Evolutionary conservation across 2,329 filamentous ascomycete genomes (phyloP).

Genomic region (Calonectria multiphialidica): DNA sequence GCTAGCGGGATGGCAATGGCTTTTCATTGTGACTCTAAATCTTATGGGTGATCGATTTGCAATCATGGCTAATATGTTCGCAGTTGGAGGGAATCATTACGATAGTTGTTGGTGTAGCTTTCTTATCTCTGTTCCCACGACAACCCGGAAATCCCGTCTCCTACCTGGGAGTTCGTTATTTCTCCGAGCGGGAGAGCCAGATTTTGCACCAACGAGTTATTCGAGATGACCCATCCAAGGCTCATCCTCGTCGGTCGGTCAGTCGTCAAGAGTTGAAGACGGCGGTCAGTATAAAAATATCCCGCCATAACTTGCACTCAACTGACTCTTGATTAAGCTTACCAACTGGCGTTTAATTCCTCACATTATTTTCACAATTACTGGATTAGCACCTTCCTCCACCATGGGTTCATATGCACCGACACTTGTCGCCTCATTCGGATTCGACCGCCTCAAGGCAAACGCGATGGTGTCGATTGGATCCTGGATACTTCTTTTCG

Average conservation of each 20-base stretch:
- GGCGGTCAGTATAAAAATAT: not conserved
- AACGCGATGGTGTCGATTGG: not conserved
- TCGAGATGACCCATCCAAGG: not conserved
- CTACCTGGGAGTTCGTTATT: not conserved
- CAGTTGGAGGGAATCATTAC: not conserved
- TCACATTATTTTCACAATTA: not conserved
- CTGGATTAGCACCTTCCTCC: not conserved
- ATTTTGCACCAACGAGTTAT: not conserved
- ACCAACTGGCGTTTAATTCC: not conserved
- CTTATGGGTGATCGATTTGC: fast-evolving
- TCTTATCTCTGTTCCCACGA: not conserved
- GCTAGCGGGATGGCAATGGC: not conserved
- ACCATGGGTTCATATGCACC: not conserved
- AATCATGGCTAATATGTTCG: not conserved
- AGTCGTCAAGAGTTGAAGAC: not conserved
- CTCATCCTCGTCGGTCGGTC: not conserved
- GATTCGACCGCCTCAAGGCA: not conserved
- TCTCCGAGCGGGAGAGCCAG: not conserved
- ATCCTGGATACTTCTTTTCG: not conserved
- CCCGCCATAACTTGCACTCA: no score
- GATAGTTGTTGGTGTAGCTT: not conserved
- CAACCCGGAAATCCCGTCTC: not conserved
- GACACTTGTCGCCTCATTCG: not conserved
- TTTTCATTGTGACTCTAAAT: not conserved
- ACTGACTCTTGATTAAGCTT: not conserved